phyloP scores from a whole-genome alignment of 306 rosid species.

The Prunus mira region DNA sequence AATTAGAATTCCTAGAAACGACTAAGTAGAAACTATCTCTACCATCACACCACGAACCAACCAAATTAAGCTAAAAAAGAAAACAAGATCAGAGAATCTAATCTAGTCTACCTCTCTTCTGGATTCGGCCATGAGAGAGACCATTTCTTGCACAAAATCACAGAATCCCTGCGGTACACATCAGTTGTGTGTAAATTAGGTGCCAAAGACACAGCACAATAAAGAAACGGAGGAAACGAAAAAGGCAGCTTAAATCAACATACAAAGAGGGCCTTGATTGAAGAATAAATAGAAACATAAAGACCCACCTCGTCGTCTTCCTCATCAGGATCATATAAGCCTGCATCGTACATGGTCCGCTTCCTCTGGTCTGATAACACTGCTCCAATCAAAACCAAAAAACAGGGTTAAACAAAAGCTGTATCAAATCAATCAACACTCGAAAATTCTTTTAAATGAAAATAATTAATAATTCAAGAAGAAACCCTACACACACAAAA shows the following conservation, averaged over 20 bases:
- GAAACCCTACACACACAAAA: not conserved
- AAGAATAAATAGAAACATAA: not conserved
- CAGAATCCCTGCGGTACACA: constrained; percentile 43
- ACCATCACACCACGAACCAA: too few relatives aligned
- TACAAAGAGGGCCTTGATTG: not conserved
- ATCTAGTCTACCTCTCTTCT: constrained; percentile 54
- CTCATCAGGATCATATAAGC: constrained; percentile 56
- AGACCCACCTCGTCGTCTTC: constrained; percentile 64
- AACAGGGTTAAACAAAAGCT: too few relatives aligned
- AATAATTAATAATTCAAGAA: not conserved
- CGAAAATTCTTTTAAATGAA: not conserved
- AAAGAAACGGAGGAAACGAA: not conserved
- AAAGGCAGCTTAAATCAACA: too few relatives aligned
- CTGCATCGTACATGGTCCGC: constrained; percentile 63
- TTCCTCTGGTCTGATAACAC: constrained; percentile 68
- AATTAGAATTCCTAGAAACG: not conserved
- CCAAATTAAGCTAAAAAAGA: too few relatives aligned
- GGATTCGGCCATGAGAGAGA: constrained; percentile 59
- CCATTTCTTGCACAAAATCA: constrained; percentile 74
- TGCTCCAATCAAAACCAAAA: constrained; percentile 15
- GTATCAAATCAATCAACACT: not conserved
- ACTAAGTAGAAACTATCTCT: too few relatives aligned
- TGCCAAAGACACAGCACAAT: not conserved
- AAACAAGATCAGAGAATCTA: not conserved
- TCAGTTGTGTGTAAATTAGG: not conserved